Base-by-base conservation (phyloP, 192 early-diverging fungal genomes). In the Backusella tarrabulga region DNA sequence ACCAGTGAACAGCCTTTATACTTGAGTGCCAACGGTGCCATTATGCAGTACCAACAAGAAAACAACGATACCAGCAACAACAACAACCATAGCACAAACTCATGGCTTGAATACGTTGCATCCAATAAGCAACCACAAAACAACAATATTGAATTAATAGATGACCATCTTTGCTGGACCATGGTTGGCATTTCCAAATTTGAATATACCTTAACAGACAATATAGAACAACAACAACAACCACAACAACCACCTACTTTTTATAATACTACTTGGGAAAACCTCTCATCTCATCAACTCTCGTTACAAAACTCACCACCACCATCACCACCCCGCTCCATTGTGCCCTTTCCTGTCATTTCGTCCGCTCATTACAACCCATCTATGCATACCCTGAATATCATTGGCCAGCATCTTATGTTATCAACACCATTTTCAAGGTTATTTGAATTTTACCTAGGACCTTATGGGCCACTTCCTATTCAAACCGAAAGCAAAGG, bases 91-190 rank as follows among this genome's bases (percentile, higher is more conserved):
- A 75, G 67, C 44, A 35, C 74, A 29, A 75, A 67, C 67, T 66
- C 74, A 3, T 75, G 66, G 60, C 32, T 68, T 32, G 74, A 75
- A 34, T 44, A 68, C 6, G 12, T 66, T n/a, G 40, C 63, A 12
- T 75, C 74, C 29, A 70, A 36, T 35, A 50, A 50, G n/a, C 46
- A 50, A 29, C 68, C 66, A 40, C 52, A 26, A 32, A 68, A 19
- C 23, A 66, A 52, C 32, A n/a, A 35, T 2, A 75, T 41, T 6
- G 81, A 85, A 73, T 84, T 83, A 69, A 84, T 93, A 14, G 92
- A 93, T 79, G 92, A 95, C 74, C 90, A 90, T 75, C 83, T 93
- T 54, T 95, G 93, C 86, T 95, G 93, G 93, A 95, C 93, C 4
- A 93, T 95, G 70, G 93, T 95, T 68, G 91, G 92, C 44, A 92